Evolutionary conservation across 257 asterid species (phyloP), one percentile per base, ranked within the genome.

Genomic region (Solanum sejunctum): DNA sequence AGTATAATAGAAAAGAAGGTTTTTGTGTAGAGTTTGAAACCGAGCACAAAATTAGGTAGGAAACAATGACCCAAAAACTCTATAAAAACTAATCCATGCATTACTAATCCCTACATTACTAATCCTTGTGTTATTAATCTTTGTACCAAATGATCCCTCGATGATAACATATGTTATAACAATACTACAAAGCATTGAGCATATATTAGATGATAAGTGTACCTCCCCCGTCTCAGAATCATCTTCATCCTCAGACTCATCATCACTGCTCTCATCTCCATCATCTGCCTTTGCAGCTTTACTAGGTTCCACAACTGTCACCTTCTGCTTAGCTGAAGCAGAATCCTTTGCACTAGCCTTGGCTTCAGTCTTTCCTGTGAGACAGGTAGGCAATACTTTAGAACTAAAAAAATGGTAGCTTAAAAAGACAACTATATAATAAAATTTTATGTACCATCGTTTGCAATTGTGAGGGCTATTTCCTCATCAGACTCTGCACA

Each of bases 241-340:
- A n/a, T 67, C 82, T 36, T 70, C 88, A 36, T 85, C 88, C 21
- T 10, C 85, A 41, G 66, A 58, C n/a, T 82, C 85, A 55, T 81
- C 85, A 20, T 52, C 83, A 58, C 17, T 52, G 57, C 69, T 64
- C 41, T 85, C 87, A 63, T 78, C 86, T 54, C 63, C 47, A 57
- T 77, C 84, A 15, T 49, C 67, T 0, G 52, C 78, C 52, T 84
- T 58, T 56, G 17, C 80, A 57, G 6, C 54, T 85, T 85, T 78
- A 63, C 63, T 64, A 20, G 71, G 51, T 7, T 85, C 87, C 6
- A 2, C 67, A 79, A 64, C 57, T n/a, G 20, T 80, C 61, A 80
- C 82, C 81, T 80, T 85, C 73, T 64, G 79, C 84, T 77, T 84
- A 17, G 21, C 70, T 12, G 72, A 5, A 36, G 73, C 49, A 79